Evolutionary conservation across 2,329 filamentous ascomycete species (phyloP), one percentile per base, ranked within the genome.

Genomic region (Nothomitra cinnamomea): DNA sequence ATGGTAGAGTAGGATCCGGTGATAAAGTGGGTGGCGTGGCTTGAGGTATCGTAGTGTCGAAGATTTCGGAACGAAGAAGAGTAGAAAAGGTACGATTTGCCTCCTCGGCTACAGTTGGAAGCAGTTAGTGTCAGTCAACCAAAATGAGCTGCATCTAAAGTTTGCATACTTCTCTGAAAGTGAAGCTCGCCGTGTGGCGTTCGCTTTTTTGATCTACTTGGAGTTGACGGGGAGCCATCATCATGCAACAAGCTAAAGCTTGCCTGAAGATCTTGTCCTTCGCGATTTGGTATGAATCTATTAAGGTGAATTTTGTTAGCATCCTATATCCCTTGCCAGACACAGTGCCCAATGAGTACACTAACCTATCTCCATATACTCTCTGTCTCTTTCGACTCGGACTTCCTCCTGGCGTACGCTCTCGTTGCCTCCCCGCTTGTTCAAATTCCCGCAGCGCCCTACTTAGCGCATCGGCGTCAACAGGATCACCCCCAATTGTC

Each of bases 251-350:
- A 72, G 64, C 82, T 95, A 69, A 92, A 96, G 67, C 88, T 94
- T 53, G 90, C 88, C 65, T 90, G 85, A 22, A 96, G 73, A 67
- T 98, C 92, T 67, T 95, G 88, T 4, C 90, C 92, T 58, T 89
- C 83, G 42, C 92, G 80, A 61, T 92, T 94, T 25, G 92, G 92
- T 60, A 98, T 96, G 65, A 98, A 98, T 62, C 92, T 94, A 55
- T 51, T 8, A 15, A 24, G 32, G 40, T 6, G 40, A 24, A 35
- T 19, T 50, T 28, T 8, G 19, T 57, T 47, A 53, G 54, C 38
- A 32, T 32, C 28, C 17, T 17, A 24, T 49, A 19, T 13, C 24
- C 24, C 47, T 22, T 32, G 47, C 12, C 10, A 17, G 6, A 17
- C 2, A 22, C n/a, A 19, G 17, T 13, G 13, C 13, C 41, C n/a